These are phyloP conservation scores for Phaeosphaeria sp. DNA, from an alignment of 2,329 filamentous ascomycete genomes.

Conservation along the genomic window DNA sequence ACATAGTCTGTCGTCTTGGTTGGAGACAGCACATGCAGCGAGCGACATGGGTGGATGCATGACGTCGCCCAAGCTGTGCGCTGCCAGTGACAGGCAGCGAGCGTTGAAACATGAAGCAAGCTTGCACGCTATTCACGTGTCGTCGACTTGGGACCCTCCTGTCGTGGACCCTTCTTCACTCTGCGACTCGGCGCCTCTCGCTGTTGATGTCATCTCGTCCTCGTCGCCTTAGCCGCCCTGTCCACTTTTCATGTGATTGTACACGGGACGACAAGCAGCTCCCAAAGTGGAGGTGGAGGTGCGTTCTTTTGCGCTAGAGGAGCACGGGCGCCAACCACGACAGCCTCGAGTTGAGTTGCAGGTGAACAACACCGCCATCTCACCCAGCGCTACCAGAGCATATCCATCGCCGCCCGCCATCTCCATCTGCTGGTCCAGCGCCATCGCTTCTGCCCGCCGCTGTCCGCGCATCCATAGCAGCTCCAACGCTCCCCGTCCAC, in stretches of 20 bases:
- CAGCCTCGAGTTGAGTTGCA: conserved; percentile 1
- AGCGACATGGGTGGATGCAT: neutral
- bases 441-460: conserved; percentile 4
- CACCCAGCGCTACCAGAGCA: conserved; percentile 7
- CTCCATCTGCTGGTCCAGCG: conserved; percentile 12
- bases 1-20: neutral
- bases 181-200: neutral
- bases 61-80: neutral
- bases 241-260: neutral
- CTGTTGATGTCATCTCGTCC: conserved; percentile 2
- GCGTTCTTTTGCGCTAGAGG: neutral
- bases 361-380: conserved; percentile 10
- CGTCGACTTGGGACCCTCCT: neutral
- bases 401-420: conserved; percentile 18
- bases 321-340: neutral
- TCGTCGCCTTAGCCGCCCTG: neutral
- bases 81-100: neutral
- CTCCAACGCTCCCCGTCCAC: conserved; percentile 16
- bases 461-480: conserved; percentile 11
- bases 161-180: neutral
- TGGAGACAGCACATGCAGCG: neutral
- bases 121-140: neutral
- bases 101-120: neutral
- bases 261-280: neutral
- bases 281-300: neutral